Evolutionary conservation across 345 rosid species (phyloP), one percentile per base, ranked within the genome.

Genomic region (Psidium guajava): DNA sequence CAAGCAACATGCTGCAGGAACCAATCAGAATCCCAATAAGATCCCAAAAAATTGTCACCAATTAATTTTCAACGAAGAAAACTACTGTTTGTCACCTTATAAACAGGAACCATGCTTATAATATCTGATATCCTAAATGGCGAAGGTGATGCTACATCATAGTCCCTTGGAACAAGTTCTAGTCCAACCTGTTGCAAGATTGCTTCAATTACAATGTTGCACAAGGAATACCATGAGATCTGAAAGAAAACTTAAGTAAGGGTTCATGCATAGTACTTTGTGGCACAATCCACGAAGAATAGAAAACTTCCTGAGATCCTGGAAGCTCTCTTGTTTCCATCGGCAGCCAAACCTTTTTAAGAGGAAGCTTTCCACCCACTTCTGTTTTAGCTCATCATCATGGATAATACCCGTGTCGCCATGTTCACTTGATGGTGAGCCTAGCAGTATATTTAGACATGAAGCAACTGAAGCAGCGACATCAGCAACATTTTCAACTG

Each of bases 101-200:
- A 96, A 82, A 97, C 93, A 82, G 99, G 99, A 89, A 96, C 92
- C 92, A 97, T 89, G 92, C 98, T 93, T 89, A 97, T 92, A 84
- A 97, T 91, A 89, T 97, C 98, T 14, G 88, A 89, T 85, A 92
- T 97, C 90, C 90, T 89, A 85, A 97, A 97, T 49, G 99, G 98
- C 47, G 84, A 86, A 84, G 98, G 88, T 82, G 91, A 90, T 75
- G 95, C 98, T 94, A 97, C 90, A 85, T 93, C 98, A 87, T 93
- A 97, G 90, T 97, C 99, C 90, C 94, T 92, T 15, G 98, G 98
- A 90, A 92, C 93, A 91, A 97, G 92, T 92, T 97, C 99, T 87
- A 96, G 90, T 52, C 99, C 99, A 85, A 95, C 98, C 99, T 97
- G 88, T 83, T 83, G 86, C 87, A 81, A 89, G 52, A 89, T 86